These are phyloP conservation scores for Ophiocordyceps australis DNA, from an alignment of 2,329 filamentous ascomycete genomes.

Conservation along the genomic window DNA sequence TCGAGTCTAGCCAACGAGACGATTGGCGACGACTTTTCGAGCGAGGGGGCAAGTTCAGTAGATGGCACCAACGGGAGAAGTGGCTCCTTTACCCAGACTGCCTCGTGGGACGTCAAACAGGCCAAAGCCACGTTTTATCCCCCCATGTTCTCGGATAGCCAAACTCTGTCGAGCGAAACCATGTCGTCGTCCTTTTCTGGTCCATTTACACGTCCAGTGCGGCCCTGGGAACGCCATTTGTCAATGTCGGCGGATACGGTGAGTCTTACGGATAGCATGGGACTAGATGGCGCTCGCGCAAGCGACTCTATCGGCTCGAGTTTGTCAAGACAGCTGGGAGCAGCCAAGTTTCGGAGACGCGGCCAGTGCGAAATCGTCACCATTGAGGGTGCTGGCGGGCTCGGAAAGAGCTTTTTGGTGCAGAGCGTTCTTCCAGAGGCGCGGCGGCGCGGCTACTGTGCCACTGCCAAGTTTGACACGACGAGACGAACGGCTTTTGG, in stretches of 20 bases:
- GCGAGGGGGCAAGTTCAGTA: conserved; percentile 39
- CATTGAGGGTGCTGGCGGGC: conserved; percentile 40
- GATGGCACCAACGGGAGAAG: conserved; percentile 31
- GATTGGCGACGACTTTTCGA: conserved; percentile 32
- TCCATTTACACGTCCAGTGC: conserved; percentile 16
- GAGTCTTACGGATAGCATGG: conserved; percentile 24
- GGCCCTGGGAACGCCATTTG: conserved; percentile 32
- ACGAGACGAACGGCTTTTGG: conserved; percentile 42
- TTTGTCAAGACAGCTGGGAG: conserved; percentile 33
- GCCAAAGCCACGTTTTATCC: conserved; percentile 19
- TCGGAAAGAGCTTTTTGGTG: conserved; percentile 48
- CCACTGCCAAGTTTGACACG: conserved; percentile 47
- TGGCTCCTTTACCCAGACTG: conserved; percentile 28
- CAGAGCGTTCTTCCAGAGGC: conserved; percentile 44
- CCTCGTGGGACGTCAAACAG: conserved; percentile 20
- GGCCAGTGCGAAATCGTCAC: conserved; percentile 46
- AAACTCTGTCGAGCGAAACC: conserved; percentile 24
- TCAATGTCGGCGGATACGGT: conserved; percentile 30
- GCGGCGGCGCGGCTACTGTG: conserved; percentile 43
- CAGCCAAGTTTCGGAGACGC: conserved; percentile 38
- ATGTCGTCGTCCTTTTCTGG: conserved; percentile 26
- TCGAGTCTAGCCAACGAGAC: conserved; percentile 34
- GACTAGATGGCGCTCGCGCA: conserved; percentile 22
- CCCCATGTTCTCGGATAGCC: conserved; percentile 20
- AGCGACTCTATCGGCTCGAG: conserved; percentile 28